Evolutionary conservation across 2,329 filamentous ascomycete species (phyloP).

Genomic region (Trichoderma citrinoviride): DNA sequence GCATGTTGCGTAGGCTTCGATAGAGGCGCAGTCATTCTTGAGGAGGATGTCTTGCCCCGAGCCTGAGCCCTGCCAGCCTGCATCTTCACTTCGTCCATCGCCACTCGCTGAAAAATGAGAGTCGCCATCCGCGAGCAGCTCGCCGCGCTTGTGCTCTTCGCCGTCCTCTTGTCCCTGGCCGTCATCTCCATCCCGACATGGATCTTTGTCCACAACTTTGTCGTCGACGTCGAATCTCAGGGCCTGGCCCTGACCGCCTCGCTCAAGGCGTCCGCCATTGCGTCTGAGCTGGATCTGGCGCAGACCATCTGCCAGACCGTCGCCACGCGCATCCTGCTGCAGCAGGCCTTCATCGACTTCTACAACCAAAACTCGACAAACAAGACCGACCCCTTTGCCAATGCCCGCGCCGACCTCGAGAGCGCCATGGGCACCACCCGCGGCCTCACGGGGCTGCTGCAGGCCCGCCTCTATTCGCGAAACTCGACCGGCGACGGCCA

Average conservation of each 20-base stretch:
- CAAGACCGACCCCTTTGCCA: conserved; percentile 54
- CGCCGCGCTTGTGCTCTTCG: conserved; percentile 71
- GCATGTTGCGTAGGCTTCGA: conserved; percentile 9
- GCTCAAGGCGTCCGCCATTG: conserved; percentile 79
- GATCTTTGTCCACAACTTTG: conserved; percentile 57
- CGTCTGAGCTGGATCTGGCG: conserved; percentile 75
- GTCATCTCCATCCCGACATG: conserved; percentile 77
- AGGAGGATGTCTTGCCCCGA: conserved; percentile 14
- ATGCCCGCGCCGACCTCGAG: conserved; percentile 62
- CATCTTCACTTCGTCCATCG: neutral
- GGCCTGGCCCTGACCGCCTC: conserved; percentile 76
- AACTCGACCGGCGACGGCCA: conserved; percentile 50
- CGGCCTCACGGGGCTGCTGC: conserved; percentile 58
- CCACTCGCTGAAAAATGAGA: conserved; percentile 56
- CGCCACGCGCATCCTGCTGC: conserved; percentile 62
- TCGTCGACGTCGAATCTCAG: conserved; percentile 51
- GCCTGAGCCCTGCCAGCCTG: conserved; percentile 11
- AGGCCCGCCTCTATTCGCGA: conserved; percentile 70
- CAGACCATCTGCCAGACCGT: conserved; percentile 72
- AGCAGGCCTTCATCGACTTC: conserved; percentile 51
- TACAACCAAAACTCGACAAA: conserved; percentile 54
- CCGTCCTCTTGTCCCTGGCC: conserved; percentile 70
- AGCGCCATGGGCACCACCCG: conserved; percentile 63
- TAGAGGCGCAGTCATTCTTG: neutral
- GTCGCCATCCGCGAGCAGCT: conserved; percentile 87